Evolutionary conservation across 2,329 filamentous ascomycete species (phyloP), one percentile per base, ranked within the genome.

Genomic region (Colletotrichum euphorbiae): DNA sequence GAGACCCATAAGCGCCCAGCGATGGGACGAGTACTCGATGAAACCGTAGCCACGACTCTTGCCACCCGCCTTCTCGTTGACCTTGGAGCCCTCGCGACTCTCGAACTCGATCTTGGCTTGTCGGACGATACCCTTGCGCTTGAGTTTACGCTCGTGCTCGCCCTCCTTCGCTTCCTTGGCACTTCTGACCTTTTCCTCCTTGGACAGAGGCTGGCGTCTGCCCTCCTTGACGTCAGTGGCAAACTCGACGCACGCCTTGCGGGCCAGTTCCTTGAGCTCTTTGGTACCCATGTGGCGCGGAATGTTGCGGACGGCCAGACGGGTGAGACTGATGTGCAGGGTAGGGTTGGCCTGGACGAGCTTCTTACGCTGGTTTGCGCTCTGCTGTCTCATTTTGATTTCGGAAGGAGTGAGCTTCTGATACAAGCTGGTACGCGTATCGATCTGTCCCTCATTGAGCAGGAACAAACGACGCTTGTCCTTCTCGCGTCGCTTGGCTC

Each of bases 21-120:
- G 91, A 76, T 99, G 96, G 33, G 93, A 96, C 71, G 90, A 92
- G 80, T 98, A 99, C 81, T 99, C 96, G 72, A 99, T 92, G 82
- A 99, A 99, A 12, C 97, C 96, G 77, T 99, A 99, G 5, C 96
- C 96, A 77, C 95, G 89, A 77, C 92, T 96, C 76, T 92, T 88
- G 52, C 94, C 94, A 7, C 92, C 93, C 57, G 84, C 89, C 48
- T 87, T 85, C 80, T 97, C 94, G 8, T 86, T 80, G 13, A 97
- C 89, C 82, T 98, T 98, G 75, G 89, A 89, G 51, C 96, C 96
- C 73, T 96, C 90, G 40, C 88, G 87, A 63, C 91, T 92, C 82
- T 99, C 96, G 75, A 96, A 98, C 42, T 98, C 92, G 62, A 99
- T 88, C 84, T 98, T 99, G 63, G 95, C 92, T 81, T 99, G 96